Conservation (phyloP, 164 flowering plant genomes). For the Aristolochia fimbriata region DNA sequence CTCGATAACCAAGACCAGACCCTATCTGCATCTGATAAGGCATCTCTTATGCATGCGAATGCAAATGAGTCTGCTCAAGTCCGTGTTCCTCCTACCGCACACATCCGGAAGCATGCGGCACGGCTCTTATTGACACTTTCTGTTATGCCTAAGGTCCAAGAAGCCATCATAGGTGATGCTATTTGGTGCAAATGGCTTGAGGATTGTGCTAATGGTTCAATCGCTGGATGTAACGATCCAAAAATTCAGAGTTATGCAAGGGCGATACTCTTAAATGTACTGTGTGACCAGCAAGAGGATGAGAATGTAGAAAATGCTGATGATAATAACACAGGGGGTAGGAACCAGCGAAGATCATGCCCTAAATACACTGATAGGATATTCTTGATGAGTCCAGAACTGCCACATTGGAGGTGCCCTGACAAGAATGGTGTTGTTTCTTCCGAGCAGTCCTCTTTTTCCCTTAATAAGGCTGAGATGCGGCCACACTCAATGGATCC, state of each 20-base stretch:
- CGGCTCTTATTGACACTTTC: constrained; percentile 75
- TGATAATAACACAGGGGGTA: constrained; percentile 13
- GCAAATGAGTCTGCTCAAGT: constrained; percentile 53
- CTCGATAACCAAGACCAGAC: constrained; percentile 44
- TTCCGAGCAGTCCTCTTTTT: constrained; percentile 6
- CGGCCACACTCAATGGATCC: constrained; percentile 28
- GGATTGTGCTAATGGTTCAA: constrained; percentile 81
- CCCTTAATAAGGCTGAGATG: constrained; percentile 16
- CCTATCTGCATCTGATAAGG: constrained; percentile 29
- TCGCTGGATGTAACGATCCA: constrained; percentile 79
- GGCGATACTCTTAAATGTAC: constrained; percentile 61
- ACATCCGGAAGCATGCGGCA: constrained; percentile 90
- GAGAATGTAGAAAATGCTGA: constrained; percentile 17
- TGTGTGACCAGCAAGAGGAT: constrained; percentile 32
- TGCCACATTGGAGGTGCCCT: constrained; percentile 77
- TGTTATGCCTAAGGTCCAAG: constrained; percentile 66
- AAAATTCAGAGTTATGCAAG: constrained; percentile 91
- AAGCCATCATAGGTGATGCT: constrained; percentile 49
- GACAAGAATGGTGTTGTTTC: constrained; percentile 15
- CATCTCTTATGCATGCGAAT: constrained; percentile 28
- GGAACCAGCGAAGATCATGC: constrained; percentile 22
- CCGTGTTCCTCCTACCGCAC: constrained; percentile 83
- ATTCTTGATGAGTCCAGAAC: constrained; percentile 72
- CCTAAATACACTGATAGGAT: constrained; percentile 66
- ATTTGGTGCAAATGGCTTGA: constrained; percentile 89